Percentiles rank a stretch among this genome's conserved stretches.
phyloP scores from a whole-genome alignment of 257 asterid species.

The Verbascum thapsus region DNA sequence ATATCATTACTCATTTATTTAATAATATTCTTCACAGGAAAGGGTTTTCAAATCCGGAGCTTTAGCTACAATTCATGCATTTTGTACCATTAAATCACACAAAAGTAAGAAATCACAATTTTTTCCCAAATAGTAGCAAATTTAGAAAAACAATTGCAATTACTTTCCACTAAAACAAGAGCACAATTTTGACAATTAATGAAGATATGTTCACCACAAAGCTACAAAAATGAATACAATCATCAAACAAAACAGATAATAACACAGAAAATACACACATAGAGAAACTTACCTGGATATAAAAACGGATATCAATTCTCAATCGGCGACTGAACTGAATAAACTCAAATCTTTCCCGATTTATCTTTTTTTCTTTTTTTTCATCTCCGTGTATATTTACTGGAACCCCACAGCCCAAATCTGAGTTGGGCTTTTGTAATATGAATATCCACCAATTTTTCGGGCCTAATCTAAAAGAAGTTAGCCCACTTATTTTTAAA shows the following conservation, averaged over 20 bases:
- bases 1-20: too few species aligned
- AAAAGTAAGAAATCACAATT: neutral
- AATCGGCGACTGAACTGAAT: constrained; percentile 17
- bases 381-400: too few species aligned
- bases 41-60: too few species aligned
- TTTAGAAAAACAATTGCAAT: neutral
- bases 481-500: too few species aligned
- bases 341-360: constrained; percentile 6
- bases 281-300: constrained; percentile 23
- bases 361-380: neutral
- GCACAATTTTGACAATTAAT: neutral
- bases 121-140: neutral
- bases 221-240: neutral
- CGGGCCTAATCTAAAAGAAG: too few species aligned
- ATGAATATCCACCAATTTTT: too few species aligned
- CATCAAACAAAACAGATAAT: too few species aligned
- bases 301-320: neutral
- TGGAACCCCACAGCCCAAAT: neutral
- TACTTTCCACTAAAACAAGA: neutral
- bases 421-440: neutral
- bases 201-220: neutral
- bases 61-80: too few species aligned
- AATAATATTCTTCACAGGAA: too few species aligned
- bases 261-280: too few species aligned
- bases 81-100: too few species aligned